These are phyloP conservation scores for Ephemerocybe angulata DNA, from an alignment of 768 basidiomycete species.

Conservation along the genomic window DNA sequence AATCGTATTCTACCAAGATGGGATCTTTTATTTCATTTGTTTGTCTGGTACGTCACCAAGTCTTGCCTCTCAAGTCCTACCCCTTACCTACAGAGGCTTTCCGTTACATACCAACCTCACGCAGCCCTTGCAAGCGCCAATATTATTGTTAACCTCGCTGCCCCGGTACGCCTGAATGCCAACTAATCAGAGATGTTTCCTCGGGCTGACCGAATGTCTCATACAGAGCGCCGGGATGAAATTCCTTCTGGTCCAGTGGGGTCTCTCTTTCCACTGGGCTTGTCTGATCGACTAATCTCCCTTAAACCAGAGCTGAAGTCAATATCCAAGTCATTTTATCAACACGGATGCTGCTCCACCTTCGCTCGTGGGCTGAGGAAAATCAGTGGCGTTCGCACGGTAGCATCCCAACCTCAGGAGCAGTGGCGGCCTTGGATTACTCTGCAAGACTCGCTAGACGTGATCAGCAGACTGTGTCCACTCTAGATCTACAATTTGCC, in stretches of 20 bases:
- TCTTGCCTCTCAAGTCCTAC: too few relatives aligned
- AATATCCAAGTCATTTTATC: constrained; percentile 1
- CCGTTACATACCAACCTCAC: too few relatives aligned
- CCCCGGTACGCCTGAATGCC: neutral
- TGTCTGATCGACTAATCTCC: neutral
- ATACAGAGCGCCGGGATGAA: neutral
- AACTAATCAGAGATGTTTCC: neutral
- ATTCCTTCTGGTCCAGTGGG: neutral
- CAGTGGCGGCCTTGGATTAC: neutral
- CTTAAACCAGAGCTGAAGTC: constrained; percentile 1
- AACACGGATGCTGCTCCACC: constrained; percentile 1
- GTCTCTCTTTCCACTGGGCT: too few relatives aligned
- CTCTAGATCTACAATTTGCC: too few relatives aligned
- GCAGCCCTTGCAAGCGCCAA: neutral
- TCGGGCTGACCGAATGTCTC: neutral
- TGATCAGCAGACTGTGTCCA: neutral
- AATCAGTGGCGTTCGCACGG: neutral
- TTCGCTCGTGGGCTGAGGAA: neutral
- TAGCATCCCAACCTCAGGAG: neutral
- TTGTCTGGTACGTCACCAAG: neutral
- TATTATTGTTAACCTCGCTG: neutral
- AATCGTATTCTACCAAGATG: constrained; percentile 1
- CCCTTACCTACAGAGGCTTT: too few relatives aligned
- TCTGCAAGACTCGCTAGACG: neutral
- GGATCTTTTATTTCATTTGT: constrained; percentile 1